A percentile compares a stretch with the other conserved stretches of the same genome.
phyloP scores from a whole-genome alignment of 2,329 filamentous ascomycete genomes.

The Fusarium pseudograminearum region DNA sequence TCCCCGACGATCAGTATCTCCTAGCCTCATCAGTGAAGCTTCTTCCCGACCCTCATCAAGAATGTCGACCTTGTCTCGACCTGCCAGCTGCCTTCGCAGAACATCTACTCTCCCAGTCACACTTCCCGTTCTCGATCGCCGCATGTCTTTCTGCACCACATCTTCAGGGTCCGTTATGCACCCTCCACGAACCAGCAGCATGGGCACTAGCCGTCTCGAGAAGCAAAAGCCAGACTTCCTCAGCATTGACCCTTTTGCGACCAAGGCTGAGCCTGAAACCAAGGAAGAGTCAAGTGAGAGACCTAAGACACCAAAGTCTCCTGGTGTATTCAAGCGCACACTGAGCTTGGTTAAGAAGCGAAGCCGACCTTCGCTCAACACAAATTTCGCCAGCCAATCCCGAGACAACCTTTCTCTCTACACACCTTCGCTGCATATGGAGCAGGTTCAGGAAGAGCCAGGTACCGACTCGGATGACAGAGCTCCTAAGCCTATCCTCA shows the following conservation, averaged over 20 bases:
- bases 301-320: constrained; percentile 56
- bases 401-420: constrained; percentile 50
- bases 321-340: constrained; percentile 64
- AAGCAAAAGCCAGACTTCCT: constrained; percentile 63
- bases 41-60: constrained; percentile 46
- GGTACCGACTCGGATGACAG: constrained; percentile 40
- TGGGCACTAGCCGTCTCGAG: constrained; percentile 52
- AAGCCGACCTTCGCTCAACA: constrained; percentile 63
- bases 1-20: constrained; percentile 59
- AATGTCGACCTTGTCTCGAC: constrained; percentile 34
- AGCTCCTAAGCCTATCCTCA: constrained; percentile 41
- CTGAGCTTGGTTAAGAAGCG: constrained; percentile 67
- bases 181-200: constrained; percentile 59
- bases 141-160: constrained; percentile 52
- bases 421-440: constrained; percentile 48
- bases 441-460: constrained; percentile 52
- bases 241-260: constrained; percentile 65
- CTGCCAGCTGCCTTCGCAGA: constrained; percentile 46
- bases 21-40: constrained; percentile 51
- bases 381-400: constrained; percentile 51
- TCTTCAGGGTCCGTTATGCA: constrained; percentile 52
- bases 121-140: constrained; percentile 50
- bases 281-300: constrained; percentile 49
- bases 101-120: constrained; percentile 52
- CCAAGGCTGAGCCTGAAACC: constrained; percentile 50